Percentiles rank a stretch among this genome's conserved stretches.
These are phyloP conservation scores for Phytophthora sansomeana DNA, from an alignment of 352 stramenopile species.

Conservation along the genomic window DNA sequence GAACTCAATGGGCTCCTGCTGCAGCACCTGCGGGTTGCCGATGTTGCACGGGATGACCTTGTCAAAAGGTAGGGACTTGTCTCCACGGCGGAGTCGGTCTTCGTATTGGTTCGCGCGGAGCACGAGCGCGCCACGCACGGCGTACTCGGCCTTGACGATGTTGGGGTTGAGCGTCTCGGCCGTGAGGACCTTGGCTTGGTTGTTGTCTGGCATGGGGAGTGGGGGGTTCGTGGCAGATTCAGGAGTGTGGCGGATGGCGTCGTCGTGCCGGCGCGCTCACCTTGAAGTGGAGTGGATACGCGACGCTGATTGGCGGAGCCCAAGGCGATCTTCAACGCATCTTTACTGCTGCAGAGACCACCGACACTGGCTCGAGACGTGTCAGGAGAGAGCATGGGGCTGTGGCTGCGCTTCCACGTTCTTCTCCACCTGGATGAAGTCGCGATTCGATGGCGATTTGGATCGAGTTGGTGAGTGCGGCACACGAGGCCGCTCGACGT, in stretches of 20 bases:
- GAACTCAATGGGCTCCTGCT: conserved; percentile 96
- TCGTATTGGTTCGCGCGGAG: conserved; percentile 83
- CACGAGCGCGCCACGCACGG: conserved; percentile 89
- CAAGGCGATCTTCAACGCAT: conserved; percentile 1
- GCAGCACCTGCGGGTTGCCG: conserved; percentile 96
- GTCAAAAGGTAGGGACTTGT: conserved; percentile 86
- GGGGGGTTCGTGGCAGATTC: background rate
- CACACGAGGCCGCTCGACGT: too few relatives aligned
- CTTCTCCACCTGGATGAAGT: too few relatives aligned
- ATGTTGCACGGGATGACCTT: conserved; percentile 98
- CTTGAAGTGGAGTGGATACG: background rate
- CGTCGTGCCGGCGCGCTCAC: background rate
- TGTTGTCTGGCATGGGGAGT: background rate
- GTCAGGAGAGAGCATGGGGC: background rate
- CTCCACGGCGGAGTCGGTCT: conserved; percentile 64
- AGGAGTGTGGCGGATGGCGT: background rate
- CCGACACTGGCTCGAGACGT: background rate
- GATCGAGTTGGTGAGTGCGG: too few relatives aligned
- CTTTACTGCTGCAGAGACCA: background rate
- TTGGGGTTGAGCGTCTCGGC: conserved; percentile 64
- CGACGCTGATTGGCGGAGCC: background rate
- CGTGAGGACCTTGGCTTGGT: conserved; percentile 44
- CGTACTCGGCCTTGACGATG: conserved; percentile 88
- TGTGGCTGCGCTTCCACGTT: too few relatives aligned
- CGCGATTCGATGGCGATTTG: too few relatives aligned